Conservation (phyloP, 495 filamentous ascomycete species). For the Gamarada debralockiae region DNA sequence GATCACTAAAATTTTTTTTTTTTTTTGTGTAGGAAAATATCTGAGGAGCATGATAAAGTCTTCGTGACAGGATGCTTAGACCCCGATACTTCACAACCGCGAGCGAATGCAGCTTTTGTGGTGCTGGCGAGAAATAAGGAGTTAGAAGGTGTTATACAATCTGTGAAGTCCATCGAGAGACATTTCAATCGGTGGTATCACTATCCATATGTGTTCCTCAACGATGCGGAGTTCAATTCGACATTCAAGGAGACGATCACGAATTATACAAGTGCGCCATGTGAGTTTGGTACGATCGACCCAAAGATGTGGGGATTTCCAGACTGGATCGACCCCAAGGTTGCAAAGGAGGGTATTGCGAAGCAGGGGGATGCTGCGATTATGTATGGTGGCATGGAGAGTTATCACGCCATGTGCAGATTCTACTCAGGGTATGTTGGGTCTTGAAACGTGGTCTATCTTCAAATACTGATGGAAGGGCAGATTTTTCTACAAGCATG, state of each 20-base stretch:
- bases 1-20: constrained; percentile 12
- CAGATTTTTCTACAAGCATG: constrained; percentile 97
- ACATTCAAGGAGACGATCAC: constrained; percentile 83
- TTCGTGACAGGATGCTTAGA: constrained; percentile 88
- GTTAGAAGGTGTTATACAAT: constrained; percentile 91
- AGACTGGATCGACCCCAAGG: constrained; percentile 90
- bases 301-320: constrained; percentile 92
- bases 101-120: constrained; percentile 93
- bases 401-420: constrained; percentile 96
- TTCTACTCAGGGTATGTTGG: constrained; percentile 89
- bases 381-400: constrained; percentile 99
- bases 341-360: constrained; percentile 90
- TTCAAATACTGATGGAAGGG: constrained; percentile 3
- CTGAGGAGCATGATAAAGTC: constrained; percentile 93
- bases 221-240: constrained; percentile 93
- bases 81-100: constrained; percentile 59
- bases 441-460: too few relatives aligned
- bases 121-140: constrained; percentile 97
- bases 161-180: constrained; percentile 94
- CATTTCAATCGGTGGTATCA: constrained; percentile 99
- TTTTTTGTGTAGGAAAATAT: constrained; percentile 76
- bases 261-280: constrained; percentile 81
- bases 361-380: constrained; percentile 97
- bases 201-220: constrained; percentile 98
- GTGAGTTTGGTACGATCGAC: constrained; percentile 95